Evolutionary conservation across 2,329 filamentous ascomycete species (phyloP).

Genomic region (Sporothrix mexicana): DNA sequence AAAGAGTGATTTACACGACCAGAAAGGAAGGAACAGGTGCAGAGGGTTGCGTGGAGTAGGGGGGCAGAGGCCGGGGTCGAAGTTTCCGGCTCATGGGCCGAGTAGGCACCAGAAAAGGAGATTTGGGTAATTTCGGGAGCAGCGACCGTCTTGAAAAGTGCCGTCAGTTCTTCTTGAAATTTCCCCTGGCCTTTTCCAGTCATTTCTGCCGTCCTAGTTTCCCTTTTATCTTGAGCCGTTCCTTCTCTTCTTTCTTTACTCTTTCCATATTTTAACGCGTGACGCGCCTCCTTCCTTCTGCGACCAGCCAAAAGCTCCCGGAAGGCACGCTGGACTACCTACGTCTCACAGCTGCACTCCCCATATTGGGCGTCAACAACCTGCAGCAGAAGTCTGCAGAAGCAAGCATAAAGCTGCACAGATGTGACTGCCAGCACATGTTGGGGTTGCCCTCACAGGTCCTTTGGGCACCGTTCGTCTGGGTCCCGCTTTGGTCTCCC

Average conservation of each 20-base stretch:
- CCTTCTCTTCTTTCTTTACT: not conserved
- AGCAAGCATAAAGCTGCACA: not conserved
- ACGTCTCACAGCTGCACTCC: not conserved
- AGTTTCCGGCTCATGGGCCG: constrained; percentile 1
- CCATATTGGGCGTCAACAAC: constrained; percentile 18
- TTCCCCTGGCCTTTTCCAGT: not conserved
- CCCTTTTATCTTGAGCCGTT: not conserved
- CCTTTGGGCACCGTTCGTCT: constrained; percentile 18
- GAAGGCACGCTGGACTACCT: not conserved
- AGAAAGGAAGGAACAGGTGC: constrained; percentile 29
- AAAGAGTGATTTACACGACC: constrained; percentile 31
- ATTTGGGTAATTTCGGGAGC: constrained; percentile 29
- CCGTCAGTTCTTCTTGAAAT: not conserved
- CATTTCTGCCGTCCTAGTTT: not conserved
- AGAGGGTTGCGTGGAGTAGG: constrained; percentile 18
- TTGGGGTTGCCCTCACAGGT: constrained; percentile 8
- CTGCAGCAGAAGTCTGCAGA: not conserved
- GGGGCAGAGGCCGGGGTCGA: not conserved
- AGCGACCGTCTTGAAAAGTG: not conserved
- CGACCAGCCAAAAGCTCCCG: not conserved
- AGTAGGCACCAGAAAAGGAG: constrained; percentile 19
- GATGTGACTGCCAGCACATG: constrained; percentile 22
- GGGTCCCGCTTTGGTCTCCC: constrained; percentile 10
- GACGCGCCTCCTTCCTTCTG: constrained; percentile 11
- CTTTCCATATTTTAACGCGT: not conserved